Conservation (phyloP, 2,329 filamentous ascomycete species). For the Tothia fuscella region DNA sequence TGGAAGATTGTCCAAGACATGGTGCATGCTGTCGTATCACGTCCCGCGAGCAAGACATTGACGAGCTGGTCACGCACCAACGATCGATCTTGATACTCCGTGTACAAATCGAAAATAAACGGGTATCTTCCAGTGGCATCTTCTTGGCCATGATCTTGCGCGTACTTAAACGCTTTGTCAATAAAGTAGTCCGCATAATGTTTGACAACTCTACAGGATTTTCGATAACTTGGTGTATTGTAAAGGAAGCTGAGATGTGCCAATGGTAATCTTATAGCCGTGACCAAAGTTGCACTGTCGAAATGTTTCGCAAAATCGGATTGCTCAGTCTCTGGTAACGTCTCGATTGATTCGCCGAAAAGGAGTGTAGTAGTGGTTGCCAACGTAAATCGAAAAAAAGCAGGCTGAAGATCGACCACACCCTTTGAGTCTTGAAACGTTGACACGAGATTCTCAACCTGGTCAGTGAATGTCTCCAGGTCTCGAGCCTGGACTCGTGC, state of each 20-base stretch:
- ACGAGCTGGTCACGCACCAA: slow-evolving; percentile 77
- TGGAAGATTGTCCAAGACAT: slow-evolving; percentile 56
- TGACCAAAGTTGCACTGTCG: slow-evolving; percentile 5
- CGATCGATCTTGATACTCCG: slow-evolving; percentile 25
- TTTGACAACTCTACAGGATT: too few relatives aligned
- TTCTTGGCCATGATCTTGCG: too few relatives aligned
- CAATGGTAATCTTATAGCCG: slow-evolving; percentile 6
- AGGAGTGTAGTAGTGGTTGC: slow-evolving; percentile 58
- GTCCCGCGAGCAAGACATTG: slow-evolving; percentile 68
- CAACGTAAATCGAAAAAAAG: slow-evolving; percentile 55
- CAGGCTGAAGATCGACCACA: slow-evolving; percentile 40
- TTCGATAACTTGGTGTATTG: slow-evolving; percentile 13
- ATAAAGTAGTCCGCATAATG: too few relatives aligned
- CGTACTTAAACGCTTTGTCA: too few relatives aligned
- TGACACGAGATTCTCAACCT: slow-evolving; percentile 22
- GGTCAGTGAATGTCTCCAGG: slow-evolving; percentile 23
- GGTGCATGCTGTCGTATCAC: slow-evolving; percentile 76
- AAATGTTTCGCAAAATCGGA: slow-evolving; percentile 17
- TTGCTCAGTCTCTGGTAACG: slow-evolving; percentile 10
- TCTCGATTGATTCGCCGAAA: slow-evolving; percentile 39
- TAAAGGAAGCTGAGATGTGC: slow-evolving; percentile 8
- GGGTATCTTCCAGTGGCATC: neutral
- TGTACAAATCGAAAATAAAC: too few relatives aligned
- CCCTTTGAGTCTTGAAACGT: slow-evolving; percentile 14
- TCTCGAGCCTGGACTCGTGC: slow-evolving; percentile 26